These are phyloP conservation scores for Vigna reflexopilosa DNA, from an alignment of 306 rosid species.

Conservation along the genomic window DNA sequence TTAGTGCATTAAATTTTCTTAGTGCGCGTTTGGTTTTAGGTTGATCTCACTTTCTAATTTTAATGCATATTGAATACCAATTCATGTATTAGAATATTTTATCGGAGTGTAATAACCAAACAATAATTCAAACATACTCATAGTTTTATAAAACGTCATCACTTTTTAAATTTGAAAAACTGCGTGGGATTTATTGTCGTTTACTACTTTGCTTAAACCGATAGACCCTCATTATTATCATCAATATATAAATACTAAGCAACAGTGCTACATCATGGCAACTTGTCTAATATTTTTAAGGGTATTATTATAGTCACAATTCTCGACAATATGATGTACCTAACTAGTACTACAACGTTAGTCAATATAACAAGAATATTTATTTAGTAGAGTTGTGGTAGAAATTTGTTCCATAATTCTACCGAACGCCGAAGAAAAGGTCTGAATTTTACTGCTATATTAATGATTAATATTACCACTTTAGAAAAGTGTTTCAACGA, in stretches of 20 bases:
- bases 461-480: neutral
- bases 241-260: neutral
- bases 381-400: neutral
- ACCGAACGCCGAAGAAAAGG: slow-evolving; percentile 1
- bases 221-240: neutral
- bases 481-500: slow-evolving; percentile 6
- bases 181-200: neutral
- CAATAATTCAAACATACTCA: no score
- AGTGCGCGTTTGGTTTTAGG: no score
- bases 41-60: no score
- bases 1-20: no score
- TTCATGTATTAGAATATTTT: no score
- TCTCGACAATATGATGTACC: neutral
- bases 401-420: neutral
- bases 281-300: neutral
- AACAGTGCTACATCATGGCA: neutral
- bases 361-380: neutral
- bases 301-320: neutral
- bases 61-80: no score
- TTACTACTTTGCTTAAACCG: neutral
- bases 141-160: no score
- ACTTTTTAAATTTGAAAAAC: no score
- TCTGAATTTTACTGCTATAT: neutral
- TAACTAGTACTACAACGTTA: neutral
- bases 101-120: no score